Evolutionary conservation across 352 stramenopile genomes (phyloP), one percentile per base, ranked within the genome.

Genomic region (Pythium dissotocum): DNA sequence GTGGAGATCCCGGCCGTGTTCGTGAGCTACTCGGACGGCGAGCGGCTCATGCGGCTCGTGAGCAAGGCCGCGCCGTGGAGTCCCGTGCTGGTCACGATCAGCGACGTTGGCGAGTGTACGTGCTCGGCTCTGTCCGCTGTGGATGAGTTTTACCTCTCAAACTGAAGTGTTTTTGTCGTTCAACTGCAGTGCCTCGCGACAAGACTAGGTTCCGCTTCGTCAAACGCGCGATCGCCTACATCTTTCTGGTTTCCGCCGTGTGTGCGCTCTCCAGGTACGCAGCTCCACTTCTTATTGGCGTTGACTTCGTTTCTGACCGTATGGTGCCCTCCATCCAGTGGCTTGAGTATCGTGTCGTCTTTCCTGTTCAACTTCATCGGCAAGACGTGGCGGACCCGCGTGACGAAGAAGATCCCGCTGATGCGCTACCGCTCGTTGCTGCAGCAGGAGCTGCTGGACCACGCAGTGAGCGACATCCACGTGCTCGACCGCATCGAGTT

Each of bases 201-300:
- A 82, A 80, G 38, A 83, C 79, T 58, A 83, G 75, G 54, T 87
- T 88, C 61, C 77, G 79, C 26, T 53, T 91, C 38, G 55, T 91
- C 28, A 91, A 92, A 70, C 84, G 82, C 36, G 79, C 83, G 28
- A 72, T 92, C 21, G 83, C 82, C 30, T 94, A 90, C 65, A 77
- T 90, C 56, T 91, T 92, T 55, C 71, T 91, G 52, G 86, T 91
- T 52, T 92, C 83, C 2, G 79, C 89, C 13, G 82, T 94, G 70
- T 94, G 83, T 60, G 83, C 84, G 14, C 85, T 94, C 57, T 94
- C 82, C 18, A 94, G 74, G 74, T 79, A 59, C 42, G 46, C 53
- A 18, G 14, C 33, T 18, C 12, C 44, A 21, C 13, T 40, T 12
- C 10, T 18, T 60, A 40, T 13, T 40, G 12, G 2, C 35, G 4